Evolutionary conservation across 1,139 yeast genomes (phyloP), one percentile per base, ranked within the genome.

Genomic region (Yamadazyma oceani): DNA sequence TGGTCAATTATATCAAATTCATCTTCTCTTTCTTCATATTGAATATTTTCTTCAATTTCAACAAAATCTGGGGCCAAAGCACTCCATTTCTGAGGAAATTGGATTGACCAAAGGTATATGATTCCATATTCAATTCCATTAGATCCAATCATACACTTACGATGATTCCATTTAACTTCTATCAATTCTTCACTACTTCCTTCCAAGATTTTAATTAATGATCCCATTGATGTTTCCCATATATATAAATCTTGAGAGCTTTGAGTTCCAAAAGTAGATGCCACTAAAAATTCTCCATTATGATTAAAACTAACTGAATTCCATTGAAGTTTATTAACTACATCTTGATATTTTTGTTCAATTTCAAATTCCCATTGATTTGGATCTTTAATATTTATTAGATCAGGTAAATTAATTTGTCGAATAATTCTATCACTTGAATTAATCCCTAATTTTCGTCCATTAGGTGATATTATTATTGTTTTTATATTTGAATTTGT

Each of bases 11-110:
- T 75, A 58, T 90, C 98, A 59, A 90, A 90, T 59, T 90, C 98
- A 57, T 89, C 96, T 57, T 90, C 98, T 42, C 76, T 75, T 54
- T 90, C 98, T 45, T 80, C 79, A 58, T 90, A 90, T 43, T 86
- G 89, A 11, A 88, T 83, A 53, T 89, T 90, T 53, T 90, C 96
- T 55, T 90, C 97, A 30, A 90, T 82, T 57, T 90, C 97, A 38
- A 85, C 95, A 57, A 92, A 90, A 59, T 92, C 98, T 0, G 97
- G 97, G 0, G 97, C 97, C 49, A 90, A 69, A 0, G 97, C 96
- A 59, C 95, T 85, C 98, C 98, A 90, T 61, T 87, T 85, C 53
- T 89, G 97, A 0, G 95, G 95, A 27, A 86, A 79, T 32, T 78
- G 78, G 13, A 87, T 77, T 39, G 85, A 80, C 97, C 97, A 92